Base-by-base conservation (phyloP, 768 basidiomycete genomes). In the Lyophyllum atratum region DNA sequence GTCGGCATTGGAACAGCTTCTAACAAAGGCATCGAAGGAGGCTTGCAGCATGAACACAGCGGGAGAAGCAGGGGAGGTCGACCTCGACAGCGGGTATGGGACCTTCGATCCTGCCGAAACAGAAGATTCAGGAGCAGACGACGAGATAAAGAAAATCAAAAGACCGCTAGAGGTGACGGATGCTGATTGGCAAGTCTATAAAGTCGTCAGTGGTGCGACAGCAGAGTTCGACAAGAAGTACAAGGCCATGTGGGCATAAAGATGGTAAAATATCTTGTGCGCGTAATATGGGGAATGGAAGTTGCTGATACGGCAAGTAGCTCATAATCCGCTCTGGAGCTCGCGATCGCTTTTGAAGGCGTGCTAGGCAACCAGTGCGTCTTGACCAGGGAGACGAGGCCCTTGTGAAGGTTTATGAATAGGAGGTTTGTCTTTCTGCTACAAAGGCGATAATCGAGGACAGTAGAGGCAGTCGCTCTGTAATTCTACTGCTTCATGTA, bases 201-300 rank as follows among this genome's bases (percentile, higher is more conserved):
- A 79, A 52, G 72, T 86, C 12, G 72, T 86, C 8, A 62, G 72
- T 25, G 74, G 58, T 2, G 74, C 76, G 21, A 71, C 71, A 43
- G 65, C 64, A 9, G 82, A 87, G 60, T 87, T 89, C 53, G 70
- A 80, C 9, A 77, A 70, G 55, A 87, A 87, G 66, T 89, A 81
- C 71, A 79, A 69, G 59, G 80, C 76, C 8, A 88, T 86, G 73
- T 87, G 86, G 86, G 86, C 86, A 15, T 74, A 59, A 55, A 25
- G 49, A 5, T 11, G 6, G 19, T 11, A 7, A 21, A 8, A 19
- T 15, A 19, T 2, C 14, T 31, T 8, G 10, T n/a, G n/a, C n/a
- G n/a, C n/a, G n/a, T n/a, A n/a, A n/a, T n/a, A n/a, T n/a, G n/a
- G n/a, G n/a, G n/a, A n/a, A n/a, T n/a, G n/a, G n/a, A n/a, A n/a